Evolutionary conservation across 2,329 filamentous ascomycete species (phyloP), one percentile per base, ranked within the genome.

Genomic region (Trichoderma semiorbis): DNA sequence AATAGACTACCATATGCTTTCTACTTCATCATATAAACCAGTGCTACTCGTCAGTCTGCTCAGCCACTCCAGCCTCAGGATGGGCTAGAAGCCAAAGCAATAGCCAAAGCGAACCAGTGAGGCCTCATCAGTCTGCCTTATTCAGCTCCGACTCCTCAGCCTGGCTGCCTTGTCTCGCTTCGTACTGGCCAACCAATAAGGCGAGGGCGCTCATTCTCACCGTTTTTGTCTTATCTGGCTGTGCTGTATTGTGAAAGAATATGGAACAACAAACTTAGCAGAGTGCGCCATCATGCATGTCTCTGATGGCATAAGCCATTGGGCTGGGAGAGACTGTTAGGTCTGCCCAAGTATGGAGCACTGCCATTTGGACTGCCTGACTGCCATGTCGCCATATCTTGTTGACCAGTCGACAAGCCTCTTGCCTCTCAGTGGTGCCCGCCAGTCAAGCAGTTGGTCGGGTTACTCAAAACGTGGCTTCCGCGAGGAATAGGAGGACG

Each of bases 281-380:
- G 32, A 64, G 60, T 36, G 50, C 60, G 60, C 60, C 47, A 70
- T 70, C 60, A 70, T 70, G 68, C 68, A 70, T 70, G 68, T 65
- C 68, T 70, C 68, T 70, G 47, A 65, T 65, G 16, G 60, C 68
- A 62, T 64, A 55, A 70, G 68, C 60, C 32, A 43, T 65, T 70
- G 5, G 53, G 65, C 65, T 57, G 30, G n/a, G 26, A 32, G 53
- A 30, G 36, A 43, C 36, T 7, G 30, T 16, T 11, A 32, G 21
- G 18, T 6, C 55, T 60, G 55, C 65, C 65, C 65, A 69, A 69
- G 65, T 60, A 69, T 50, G 65, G 65, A 69, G 65, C 53, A 30
- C 16, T 36, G 50, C 7, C 64, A 58, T 30, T 14, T 36, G 36
- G 28, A 28, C 16, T 10, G n/a, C 50, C 36, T 32, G 55, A n/a